Base-by-base conservation (phyloP, 495 filamentous ascomycete genomes). In the Talaromyces ruber region DNA sequence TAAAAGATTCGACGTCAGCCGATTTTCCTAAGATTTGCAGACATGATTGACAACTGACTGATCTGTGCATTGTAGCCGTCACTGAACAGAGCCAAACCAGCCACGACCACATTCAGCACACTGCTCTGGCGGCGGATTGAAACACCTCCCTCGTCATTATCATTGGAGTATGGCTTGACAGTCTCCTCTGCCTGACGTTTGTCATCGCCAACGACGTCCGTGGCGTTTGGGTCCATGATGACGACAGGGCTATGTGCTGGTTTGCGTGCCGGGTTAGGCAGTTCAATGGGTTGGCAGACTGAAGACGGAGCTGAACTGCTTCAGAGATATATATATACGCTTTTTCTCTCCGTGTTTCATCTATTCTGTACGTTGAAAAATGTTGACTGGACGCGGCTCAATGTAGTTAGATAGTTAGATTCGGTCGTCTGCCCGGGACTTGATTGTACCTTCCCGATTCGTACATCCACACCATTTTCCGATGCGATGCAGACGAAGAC, bases 51-150 rank as follows among this genome's bases (percentile, higher is more conserved):
- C 16, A 30, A 56, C 25, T 30, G 47, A 73, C 71, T 71, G 56
- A 76, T 73, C 58, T 77, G 71, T 16, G 70, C 74, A 63, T 77
- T 78, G 66, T 78, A 79, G 11, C 76, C 76, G 67, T 79, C 76
- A 30, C 69, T 71, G 64, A 76, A 74, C 1, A 79, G 67, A 16
- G 74, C 76, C 18, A 76, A 34, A 0, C 76, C 75, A 0, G 73
- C 63, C 16, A 77, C 64, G 18, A 77, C 28, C 8, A 76, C 72
- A 39, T 71, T 75, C 21, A 78, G 55, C 8, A 72, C 45, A 12
- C 70, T 67, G 50, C 39, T 58, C 29, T 62, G 66, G 32, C 59
- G 54, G 30, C 29, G 53, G 18, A 60, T 26, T n/a, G 60, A n/a
- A 6, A 34, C 12, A 47, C 64, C 55, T 51, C 67, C 66, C 1